A percentile compares a stretch with the other conserved stretches of the same genome.
Evolutionary conservation across 108 stramenopile species (phyloP).

Genomic region (Cyclotella atomus): DNA sequence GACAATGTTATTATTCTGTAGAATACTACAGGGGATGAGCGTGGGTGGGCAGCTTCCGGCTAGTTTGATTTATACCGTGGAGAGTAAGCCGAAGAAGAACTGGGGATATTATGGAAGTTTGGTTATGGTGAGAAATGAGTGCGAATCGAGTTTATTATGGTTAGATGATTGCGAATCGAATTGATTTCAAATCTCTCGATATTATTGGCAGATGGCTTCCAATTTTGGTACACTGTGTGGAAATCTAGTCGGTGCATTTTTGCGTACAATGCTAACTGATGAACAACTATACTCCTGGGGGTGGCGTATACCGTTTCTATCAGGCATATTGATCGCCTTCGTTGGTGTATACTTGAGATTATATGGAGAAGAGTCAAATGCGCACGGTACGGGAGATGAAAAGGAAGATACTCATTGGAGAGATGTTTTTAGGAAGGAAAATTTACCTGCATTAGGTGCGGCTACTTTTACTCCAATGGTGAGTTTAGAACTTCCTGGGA

Average conservation of each 20-base stretch:
- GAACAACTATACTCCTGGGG: slow-evolving; percentile 64
- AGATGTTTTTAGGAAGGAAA: slow-evolving; percentile 58
- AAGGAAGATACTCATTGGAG: slow-evolving; percentile 49
- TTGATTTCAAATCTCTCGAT: not conserved
- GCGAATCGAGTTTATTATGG: too few species aligned
- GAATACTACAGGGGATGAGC: slow-evolving; percentile 86
- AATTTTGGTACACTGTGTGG: slow-evolving; percentile 70
- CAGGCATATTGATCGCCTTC: slow-evolving; percentile 65
- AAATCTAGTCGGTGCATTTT: slow-evolving; percentile 54
- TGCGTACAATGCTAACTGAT: slow-evolving; percentile 60
- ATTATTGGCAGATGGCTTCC: slow-evolving; percentile 29
- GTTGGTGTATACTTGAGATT: slow-evolving; percentile 57
- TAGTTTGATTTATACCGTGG: slow-evolving; percentile 74
- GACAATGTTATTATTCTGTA: slow-evolving; percentile 62
- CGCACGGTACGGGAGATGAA: slow-evolving; percentile 43
- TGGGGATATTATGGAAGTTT: slow-evolving; percentile 75
- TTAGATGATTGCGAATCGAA: too few species aligned
- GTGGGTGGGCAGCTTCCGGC: slow-evolving; percentile 89
- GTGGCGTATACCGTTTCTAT: slow-evolving; percentile 77
- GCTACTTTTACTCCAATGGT: slow-evolving; percentile 62
- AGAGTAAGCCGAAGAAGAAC: slow-evolving; percentile 42
- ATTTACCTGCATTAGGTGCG: slow-evolving; percentile 52
- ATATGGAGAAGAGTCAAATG: slow-evolving; percentile 57
- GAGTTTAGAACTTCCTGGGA: not conserved
- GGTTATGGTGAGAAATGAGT: slow-evolving; percentile 44